A percentile compares a stretch with the other conserved stretches of the same genome.
Evolutionary conservation across 345 rosid genomes (phyloP).

Genomic region (Camelina neglecta): DNA sequence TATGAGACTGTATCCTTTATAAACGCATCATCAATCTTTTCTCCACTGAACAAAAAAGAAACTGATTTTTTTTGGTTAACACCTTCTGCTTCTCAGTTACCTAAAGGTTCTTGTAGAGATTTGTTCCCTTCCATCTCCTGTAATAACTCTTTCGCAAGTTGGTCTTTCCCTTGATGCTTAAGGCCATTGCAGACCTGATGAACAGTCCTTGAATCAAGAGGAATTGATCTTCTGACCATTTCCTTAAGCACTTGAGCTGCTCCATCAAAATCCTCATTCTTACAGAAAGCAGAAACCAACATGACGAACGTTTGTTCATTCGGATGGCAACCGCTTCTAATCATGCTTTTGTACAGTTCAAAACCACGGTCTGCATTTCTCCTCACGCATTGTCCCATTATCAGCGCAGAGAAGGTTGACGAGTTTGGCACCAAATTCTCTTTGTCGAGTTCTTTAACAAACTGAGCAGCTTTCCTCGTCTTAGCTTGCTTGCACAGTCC

Average conservation of each 20-base stretch:
- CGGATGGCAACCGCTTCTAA: constrained; percentile 68
- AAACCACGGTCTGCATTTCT: constrained; percentile 70
- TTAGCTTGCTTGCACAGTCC: constrained; percentile 86
- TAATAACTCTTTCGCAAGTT: constrained; percentile 51
- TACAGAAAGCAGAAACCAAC: constrained; percentile 58
- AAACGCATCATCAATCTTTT: constrained; percentile 25
- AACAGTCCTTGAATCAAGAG: constrained; percentile 51
- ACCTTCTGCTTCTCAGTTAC: constrained; percentile 4
- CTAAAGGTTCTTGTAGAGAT: constrained; percentile 20
- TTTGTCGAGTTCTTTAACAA: constrained; percentile 76
- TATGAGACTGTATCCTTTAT: constrained; percentile 23
- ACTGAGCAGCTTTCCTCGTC: constrained; percentile 87
- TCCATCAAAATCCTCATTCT: constrained; percentile 69
- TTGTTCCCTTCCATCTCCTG: constrained; percentile 48
- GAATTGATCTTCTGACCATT: constrained; percentile 58
- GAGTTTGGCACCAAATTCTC: constrained; percentile 71
- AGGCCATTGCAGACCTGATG: constrained; percentile 57
- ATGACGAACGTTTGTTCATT: constrained; percentile 54
- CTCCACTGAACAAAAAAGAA: constrained; percentile 5
- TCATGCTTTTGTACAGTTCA: constrained; percentile 74
- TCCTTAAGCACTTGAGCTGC: constrained; percentile 63
- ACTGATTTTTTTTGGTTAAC: not conserved
- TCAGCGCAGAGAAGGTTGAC: constrained; percentile 79
- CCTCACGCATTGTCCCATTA: constrained; percentile 77
- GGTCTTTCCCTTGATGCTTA: constrained; percentile 54